Evolutionary conservation across 2,329 filamentous ascomycete genomes (phyloP).

Genomic region (Pestalotiopsis sp.): DNA sequence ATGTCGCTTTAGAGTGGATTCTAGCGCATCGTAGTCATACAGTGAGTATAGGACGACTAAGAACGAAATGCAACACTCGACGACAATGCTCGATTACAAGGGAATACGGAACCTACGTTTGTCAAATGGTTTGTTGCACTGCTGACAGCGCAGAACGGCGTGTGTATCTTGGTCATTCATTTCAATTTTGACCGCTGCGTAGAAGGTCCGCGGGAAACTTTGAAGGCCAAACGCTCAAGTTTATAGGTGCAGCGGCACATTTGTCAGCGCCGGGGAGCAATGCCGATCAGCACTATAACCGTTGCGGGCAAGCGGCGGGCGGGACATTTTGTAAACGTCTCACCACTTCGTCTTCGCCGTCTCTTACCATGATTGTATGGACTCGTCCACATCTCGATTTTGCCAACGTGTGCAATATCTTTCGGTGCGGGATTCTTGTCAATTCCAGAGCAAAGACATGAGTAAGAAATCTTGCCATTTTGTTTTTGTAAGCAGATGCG

Average conservation of each 20-base stretch:
- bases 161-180: not conserved
- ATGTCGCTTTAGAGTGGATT: conserved; percentile 44
- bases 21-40: conserved; percentile 27
- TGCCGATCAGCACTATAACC: not conserved
- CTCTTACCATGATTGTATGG: not conserved
- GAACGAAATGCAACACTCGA: not conserved
- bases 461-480: not conserved
- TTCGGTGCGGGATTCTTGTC: too few relatives aligned
- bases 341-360: not conserved
- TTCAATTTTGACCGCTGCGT: conserved; percentile 6
- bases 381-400: too few relatives aligned
- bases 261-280: not conserved
- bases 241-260: not conserved
- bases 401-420: too few relatives aligned
- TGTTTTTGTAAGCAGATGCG: not conserved
- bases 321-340: conserved; percentile 9
- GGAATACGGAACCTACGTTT: conserved; percentile 33
- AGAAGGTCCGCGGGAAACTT: not conserved
- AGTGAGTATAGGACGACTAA: not conserved
- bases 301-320: not conserved
- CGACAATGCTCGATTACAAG: not conserved
- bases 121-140: conserved; percentile 44
- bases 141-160: conserved; percentile 34
- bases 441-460: too few relatives aligned
- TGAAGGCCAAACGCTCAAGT: not conserved